These are phyloP conservation scores for Xylaria sp. DNA, from an alignment of 2,329 filamentous ascomycete species.

Conservation along the genomic window DNA sequence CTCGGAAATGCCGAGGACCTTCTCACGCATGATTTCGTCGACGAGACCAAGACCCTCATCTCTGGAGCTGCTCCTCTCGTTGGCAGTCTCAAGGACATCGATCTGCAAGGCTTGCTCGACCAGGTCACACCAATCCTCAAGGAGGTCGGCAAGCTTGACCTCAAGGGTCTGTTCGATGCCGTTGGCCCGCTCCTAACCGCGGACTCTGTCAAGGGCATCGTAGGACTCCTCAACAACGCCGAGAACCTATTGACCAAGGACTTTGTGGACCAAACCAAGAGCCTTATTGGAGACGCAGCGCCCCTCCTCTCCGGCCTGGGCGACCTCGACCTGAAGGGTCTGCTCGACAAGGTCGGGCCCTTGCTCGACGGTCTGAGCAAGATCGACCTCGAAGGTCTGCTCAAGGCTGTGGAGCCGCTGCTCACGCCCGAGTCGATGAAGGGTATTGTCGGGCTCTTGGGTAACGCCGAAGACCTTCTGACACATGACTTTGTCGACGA, in stretches of 20 bases:
- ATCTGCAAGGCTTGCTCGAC: constrained; percentile 38
- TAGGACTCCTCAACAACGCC: constrained; percentile 38
- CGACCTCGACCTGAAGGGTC: constrained; percentile 38
- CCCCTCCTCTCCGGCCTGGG: constrained; percentile 32
- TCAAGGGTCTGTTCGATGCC: constrained; percentile 36
- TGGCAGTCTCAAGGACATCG: constrained; percentile 34
- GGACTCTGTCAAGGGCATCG: constrained; percentile 38
- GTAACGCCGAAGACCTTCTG: constrained; percentile 34
- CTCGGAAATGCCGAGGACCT: constrained; percentile 37
- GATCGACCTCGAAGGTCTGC: constrained; percentile 39
- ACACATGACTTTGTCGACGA: constrained; percentile 31
- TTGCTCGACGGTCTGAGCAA: constrained; percentile 39
- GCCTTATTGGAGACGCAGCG: constrained; percentile 31
- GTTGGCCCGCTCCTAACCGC: constrained; percentile 40
- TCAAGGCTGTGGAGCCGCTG: constrained; percentile 41
- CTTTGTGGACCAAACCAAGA: constrained; percentile 35
- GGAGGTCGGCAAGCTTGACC: constrained; percentile 34
- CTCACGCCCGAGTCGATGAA: constrained; percentile 37
- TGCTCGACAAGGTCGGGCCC: constrained; percentile 37
- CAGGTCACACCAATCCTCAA: constrained; percentile 37
- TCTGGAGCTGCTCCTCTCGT: constrained; percentile 34
- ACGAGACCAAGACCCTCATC: constrained; percentile 33
- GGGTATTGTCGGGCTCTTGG: constrained; percentile 34
- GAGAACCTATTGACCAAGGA: constrained; percentile 35
- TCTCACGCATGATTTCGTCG: constrained; percentile 32